These are phyloP conservation scores for Didymella arachidicola DNA, from an alignment of 2,329 filamentous ascomycete species.

Conservation along the genomic window DNA sequence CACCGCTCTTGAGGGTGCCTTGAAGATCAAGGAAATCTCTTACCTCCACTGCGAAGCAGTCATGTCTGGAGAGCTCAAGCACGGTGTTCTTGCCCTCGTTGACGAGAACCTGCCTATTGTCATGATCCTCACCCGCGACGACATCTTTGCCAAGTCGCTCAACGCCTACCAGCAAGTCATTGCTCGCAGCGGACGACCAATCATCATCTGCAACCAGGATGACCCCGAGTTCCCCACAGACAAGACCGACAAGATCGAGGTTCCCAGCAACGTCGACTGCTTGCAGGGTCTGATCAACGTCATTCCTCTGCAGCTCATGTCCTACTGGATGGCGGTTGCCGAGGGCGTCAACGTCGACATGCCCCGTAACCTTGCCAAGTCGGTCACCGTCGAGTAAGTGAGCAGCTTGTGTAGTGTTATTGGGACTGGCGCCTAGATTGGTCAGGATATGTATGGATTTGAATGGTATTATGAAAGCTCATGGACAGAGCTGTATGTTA, in stretches of 20 bases:
- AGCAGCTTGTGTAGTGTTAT: constrained; percentile 20
- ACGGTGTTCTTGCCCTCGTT: constrained; percentile 95
- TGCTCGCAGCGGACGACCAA: constrained; percentile 92
- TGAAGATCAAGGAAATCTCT: constrained; percentile 99
- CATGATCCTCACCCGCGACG: constrained; percentile 97
- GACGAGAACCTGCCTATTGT: constrained; percentile 99
- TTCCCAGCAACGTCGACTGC: constrained; percentile 92
- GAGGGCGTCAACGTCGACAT: constrained; percentile 98
- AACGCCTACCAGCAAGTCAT: constrained; percentile 99
- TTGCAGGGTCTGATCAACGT: constrained; percentile 98
- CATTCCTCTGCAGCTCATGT: constrained; percentile 95
- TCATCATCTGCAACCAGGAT: constrained; percentile 94
- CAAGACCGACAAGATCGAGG: constrained; percentile 96
- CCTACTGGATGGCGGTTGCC: constrained; percentile 97
- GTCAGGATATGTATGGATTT: constrained; percentile 34
- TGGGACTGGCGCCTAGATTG: constrained; percentile 28
- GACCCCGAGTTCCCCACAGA: constrained; percentile 89
- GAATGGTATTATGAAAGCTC: constrained; percentile 36
- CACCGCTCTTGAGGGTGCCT: constrained; percentile 91
- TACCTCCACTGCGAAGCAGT: constrained; percentile 99
- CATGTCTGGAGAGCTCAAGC: constrained; percentile 99
- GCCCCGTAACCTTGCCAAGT: constrained; percentile 98
- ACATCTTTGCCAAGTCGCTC: constrained; percentile 97
- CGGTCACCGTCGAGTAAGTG: constrained; percentile 93
- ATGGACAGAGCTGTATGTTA: constrained; percentile 29